A percentile compares a stretch with the other conserved stretches of the same genome.
These are phyloP conservation scores for Chrysosphaeria jannelii DNA, from an alignment of 2,329 filamentous ascomycete species.

Conservation along the genomic window DNA sequence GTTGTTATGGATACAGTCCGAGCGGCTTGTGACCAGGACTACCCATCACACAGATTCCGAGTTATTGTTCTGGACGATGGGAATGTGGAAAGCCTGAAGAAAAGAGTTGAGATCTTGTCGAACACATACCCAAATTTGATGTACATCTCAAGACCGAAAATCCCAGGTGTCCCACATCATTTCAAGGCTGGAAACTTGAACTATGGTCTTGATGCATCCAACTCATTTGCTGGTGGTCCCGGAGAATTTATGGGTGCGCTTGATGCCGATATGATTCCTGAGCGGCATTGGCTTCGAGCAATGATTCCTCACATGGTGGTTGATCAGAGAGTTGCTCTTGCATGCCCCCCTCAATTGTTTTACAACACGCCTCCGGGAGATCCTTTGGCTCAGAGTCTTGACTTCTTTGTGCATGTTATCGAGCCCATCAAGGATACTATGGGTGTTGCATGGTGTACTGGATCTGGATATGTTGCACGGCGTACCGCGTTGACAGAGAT, in stretches of 20 bases:
- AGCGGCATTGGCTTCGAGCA: constrained; percentile 26
- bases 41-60: constrained; percentile 19
- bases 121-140: constrained; percentile 16
- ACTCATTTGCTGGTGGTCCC: constrained; percentile 19
- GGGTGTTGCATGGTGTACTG: constrained; percentile 28
- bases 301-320: constrained; percentile 25
- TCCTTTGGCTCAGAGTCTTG: constrained; percentile 24
- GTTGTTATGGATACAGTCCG: constrained; percentile 24
- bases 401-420: constrained; percentile 24
- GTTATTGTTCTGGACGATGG: constrained; percentile 26
- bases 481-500: constrained; percentile 27
- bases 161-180: constrained; percentile 18
- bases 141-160: constrained; percentile 20
- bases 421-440: constrained; percentile 19
- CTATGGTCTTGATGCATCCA: constrained; percentile 22
- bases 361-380: constrained; percentile 29
- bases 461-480: constrained; percentile 28
- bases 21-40: constrained; percentile 23
- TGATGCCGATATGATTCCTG: constrained; percentile 33
- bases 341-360: constrained; percentile 28
- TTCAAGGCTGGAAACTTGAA: constrained; percentile 37
- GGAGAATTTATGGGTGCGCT: constrained; percentile 19
- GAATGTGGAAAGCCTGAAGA: constrained; percentile 12
- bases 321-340: constrained; percentile 24
- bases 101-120: constrained; percentile 9